Evolutionary conservation across 352 stramenopile species (phyloP).

Genomic region (Phytopythium kandeliae): DNA sequence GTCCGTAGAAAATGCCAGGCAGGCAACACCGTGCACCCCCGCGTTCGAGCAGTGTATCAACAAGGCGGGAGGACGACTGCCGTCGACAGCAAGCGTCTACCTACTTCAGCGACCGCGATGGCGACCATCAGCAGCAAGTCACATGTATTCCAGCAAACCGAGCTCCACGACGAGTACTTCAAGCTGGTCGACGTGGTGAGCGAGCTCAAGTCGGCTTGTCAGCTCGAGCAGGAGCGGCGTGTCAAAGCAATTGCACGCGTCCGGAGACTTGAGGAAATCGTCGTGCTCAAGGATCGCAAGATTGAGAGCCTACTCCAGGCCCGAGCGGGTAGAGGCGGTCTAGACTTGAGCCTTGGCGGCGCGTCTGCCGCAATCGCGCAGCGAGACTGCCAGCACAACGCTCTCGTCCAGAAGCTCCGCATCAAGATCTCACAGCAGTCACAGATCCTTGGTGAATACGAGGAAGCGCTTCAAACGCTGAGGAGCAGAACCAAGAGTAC

Average conservation of each 20-base stretch:
- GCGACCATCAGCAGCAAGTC: constrained; percentile 27
- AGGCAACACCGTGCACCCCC: constrained; percentile 27
- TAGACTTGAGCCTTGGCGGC: not conserved
- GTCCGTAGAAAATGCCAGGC: constrained; percentile 32
- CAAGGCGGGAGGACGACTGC: constrained; percentile 22
- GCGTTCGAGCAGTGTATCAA: constrained; percentile 45
- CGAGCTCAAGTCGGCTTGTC: constrained; percentile 36
- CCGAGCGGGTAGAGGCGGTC: not conserved
- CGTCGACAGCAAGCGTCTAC: constrained; percentile 12
- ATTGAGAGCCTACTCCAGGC: constrained; percentile 51
- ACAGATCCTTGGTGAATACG: constrained; percentile 42
- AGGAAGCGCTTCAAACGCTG: constrained; percentile 54
- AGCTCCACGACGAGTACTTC: constrained; percentile 59
- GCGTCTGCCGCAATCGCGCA: constrained; percentile 15
- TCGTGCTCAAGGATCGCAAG: constrained; percentile 62
- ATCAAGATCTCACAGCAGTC: constrained; percentile 51
- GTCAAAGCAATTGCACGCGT: constrained; percentile 43
- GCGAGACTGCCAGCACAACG: constrained; percentile 40
- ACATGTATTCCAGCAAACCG: constrained; percentile 43
- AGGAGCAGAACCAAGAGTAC: constrained; percentile 41
- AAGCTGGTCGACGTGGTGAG: constrained; percentile 45
- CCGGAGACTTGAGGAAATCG: constrained; percentile 55
- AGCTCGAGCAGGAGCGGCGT: constrained; percentile 44
- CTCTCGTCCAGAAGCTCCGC: constrained; percentile 40
- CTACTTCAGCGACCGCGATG: constrained; percentile 15